Base-by-base conservation (phyloP, 2,329 filamentous ascomycete genomes). In the Ceratocystis huliohia region DNA sequence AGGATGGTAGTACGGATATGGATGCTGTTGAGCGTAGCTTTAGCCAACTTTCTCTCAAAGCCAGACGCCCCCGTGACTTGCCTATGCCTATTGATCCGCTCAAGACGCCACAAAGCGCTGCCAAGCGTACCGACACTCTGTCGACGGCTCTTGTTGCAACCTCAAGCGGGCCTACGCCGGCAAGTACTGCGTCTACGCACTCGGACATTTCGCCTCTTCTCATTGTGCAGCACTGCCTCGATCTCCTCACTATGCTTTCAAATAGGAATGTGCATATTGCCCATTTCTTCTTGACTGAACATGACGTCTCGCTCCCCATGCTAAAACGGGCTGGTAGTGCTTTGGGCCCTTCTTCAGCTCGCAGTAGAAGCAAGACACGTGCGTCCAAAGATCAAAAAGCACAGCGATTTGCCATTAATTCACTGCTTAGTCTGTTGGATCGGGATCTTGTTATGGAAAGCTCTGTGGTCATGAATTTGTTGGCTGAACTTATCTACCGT, bases 401-500 rank as follows among this genome's bases (percentile, higher is more conserved):
- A 33, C 86, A 87, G 70, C 94, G 90, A 74, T 99, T 88, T 74
- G 91, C 95, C 8, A 83, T 99, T 74, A 99, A 99, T 74, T 91
- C 92, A 15, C 79, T 99, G 37, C 81, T 99, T 61, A 87, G 86
- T 69, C 81, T 99, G 4, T 82, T 99, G 25, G 94, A 97, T 73
- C 88, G 94, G n/a, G 89, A 91, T 70, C 80, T 97, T 69, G 92
- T 99, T 70, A 96, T 96, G 78, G 94, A 99, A 76, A 99, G 91
- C 76, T 92, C 93, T n/a, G 82, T 87, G 5, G 93, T 96, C 66
- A 97, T 99, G 92, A 93, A 96, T 71, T 87, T 91, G 69, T 82
- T 99, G 30, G 94, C 94, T 1, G 86, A 88, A 69, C 79, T 99
- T 37, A 82, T 99, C 30, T 93, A 91, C 74, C 87, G 88, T 70